Conservation (phyloP, 192 early-diverging fungal genomes). For the Lobosporangium transversale region DNA sequence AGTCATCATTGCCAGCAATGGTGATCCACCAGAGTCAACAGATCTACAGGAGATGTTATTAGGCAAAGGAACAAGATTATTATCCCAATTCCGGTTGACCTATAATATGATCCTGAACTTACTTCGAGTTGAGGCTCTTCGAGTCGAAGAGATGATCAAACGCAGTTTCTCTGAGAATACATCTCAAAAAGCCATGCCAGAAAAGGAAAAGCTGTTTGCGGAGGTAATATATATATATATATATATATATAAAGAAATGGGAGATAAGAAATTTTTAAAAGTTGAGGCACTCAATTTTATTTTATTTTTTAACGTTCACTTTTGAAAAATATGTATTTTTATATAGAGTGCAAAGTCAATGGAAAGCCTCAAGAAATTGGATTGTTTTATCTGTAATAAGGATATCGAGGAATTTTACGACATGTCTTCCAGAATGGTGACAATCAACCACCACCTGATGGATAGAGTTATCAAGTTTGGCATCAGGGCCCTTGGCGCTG, state of each 20-base stretch:
- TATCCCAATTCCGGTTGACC: conserved; percentile 95
- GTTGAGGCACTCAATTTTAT: too few relatives aligned
- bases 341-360: conserved; percentile 69
- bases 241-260: too few relatives aligned
- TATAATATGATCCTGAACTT: conserved; percentile 99
- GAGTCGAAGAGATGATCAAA: conserved; percentile 99
- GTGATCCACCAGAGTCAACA: conserved; percentile 60
- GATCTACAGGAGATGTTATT: conserved; percentile 84
- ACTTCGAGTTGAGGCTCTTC: conserved; percentile 92
- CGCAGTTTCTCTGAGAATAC: conserved; percentile 94
- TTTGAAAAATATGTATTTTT: neutral
- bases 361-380: conserved; percentile 68
- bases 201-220: conserved; percentile 75
- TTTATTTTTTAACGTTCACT: neutral
- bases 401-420: conserved; percentile 84
- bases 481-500: conserved; percentile 71
- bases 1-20: conserved; percentile 85
- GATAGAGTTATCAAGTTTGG: conserved; percentile 66
- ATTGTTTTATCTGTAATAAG: conserved; percentile 82
- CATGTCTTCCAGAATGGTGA: conserved; percentile 61
- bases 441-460: conserved; percentile 64
- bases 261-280: too few relatives aligned
- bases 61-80: conserved; percentile 88
- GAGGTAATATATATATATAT: conserved; percentile 63
- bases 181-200: conserved; percentile 87